Evolutionary conservation across 371 early-diverging fungal genomes (phyloP), one percentile per base, ranked within the genome.

Genomic region (Dichotomocladium elegans): DNA sequence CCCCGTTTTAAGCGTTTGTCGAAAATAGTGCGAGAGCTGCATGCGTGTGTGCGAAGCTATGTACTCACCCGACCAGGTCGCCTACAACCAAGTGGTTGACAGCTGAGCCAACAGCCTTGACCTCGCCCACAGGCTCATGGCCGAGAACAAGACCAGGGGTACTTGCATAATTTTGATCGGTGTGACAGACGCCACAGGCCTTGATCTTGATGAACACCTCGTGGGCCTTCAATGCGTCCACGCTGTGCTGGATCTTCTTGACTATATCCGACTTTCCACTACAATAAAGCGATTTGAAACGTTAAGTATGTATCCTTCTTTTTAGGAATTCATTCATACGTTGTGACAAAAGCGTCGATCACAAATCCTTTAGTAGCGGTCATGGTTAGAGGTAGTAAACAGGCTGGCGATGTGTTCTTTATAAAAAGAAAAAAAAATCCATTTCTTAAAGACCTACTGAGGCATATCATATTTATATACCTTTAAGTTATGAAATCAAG

Each of bases 141-240:
- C 82, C 82, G 24, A 72, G 58, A n/a, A 70, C 52, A 15, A 30
- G 7, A 28, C 59, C 61, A 12, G 63, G 59, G 6, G 24, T 19
- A 19, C 60, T 49, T 21, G 73, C 63, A 31, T 53, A 70, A 19
- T 59, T 43, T 41, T 61, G 59, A 29, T 80, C 82, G 9, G 79
- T 78, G 51, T 66, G 73, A 55, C 84, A 83, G 8, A 83, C 72
- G 37, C 81, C 75, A 44, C 79, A 81, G 24, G 79, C 73, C 44
- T 63, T 42, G 29, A 81, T 69, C 33, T 80, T 69, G 42, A 81
- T 55, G 0, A 64, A 58, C 1, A 75, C 66, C 41, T 61, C 64
- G 34, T 53, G 43, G 14, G 47, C 51, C 5, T 46, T 48, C 3
- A 63, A 40, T 0, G 53, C 26, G 27, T 57, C 57, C 5, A 42